Evolutionary conservation across 805 yeast genomes (phyloP).

Genomic region (Kluyveromyces dobzhanskii): DNA sequence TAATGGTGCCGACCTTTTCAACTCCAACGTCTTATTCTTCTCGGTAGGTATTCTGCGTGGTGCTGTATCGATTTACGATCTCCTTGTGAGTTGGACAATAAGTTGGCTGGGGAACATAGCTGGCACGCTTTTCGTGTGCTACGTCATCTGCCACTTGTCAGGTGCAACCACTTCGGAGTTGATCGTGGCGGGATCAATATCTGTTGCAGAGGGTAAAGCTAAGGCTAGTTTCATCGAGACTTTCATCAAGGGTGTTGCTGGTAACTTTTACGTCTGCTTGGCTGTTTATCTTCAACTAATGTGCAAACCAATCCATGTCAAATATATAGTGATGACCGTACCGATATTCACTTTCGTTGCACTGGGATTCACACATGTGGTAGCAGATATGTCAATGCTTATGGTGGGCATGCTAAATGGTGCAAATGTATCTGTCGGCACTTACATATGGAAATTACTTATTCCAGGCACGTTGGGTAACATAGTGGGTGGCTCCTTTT

Average conservation of each 20-base stretch:
- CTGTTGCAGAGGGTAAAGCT: conserved; percentile 38
- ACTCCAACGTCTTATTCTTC: conserved; percentile 65
- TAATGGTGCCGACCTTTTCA: conserved; percentile 69
- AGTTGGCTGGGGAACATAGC: conserved; percentile 63
- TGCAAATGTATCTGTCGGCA: conserved; percentile 53
- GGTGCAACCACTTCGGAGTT: conserved; percentile 36
- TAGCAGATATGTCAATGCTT: conserved; percentile 71
- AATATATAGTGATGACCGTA: conserved; percentile 48
- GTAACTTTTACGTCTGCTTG: conserved; percentile 68
- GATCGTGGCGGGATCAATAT: conserved; percentile 41
- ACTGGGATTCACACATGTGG: conserved; percentile 70
- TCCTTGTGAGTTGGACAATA: conserved; percentile 55
- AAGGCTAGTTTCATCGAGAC: conserved; percentile 48
- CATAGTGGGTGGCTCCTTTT: conserved; percentile 67
- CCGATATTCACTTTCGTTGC: conserved; percentile 76
- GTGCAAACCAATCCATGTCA: conserved; percentile 76
- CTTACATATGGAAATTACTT: conserved; percentile 63
- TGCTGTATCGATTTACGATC: conserved; percentile 58
- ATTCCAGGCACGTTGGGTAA: conserved; percentile 71
- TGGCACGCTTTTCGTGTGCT: conserved; percentile 57
- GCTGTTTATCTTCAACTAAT: conserved; percentile 71
- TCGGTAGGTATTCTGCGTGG: conserved; percentile 60
- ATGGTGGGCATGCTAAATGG: conserved; percentile 62
- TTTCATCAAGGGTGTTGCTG: conserved; percentile 62
- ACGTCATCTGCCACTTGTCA: conserved; percentile 51